A percentile compares a stretch with the other conserved stretches of the same genome.
Evolutionary conservation across 1,139 yeast species (phyloP).

Genomic region (Yamadazyma dushanensis): DNA sequence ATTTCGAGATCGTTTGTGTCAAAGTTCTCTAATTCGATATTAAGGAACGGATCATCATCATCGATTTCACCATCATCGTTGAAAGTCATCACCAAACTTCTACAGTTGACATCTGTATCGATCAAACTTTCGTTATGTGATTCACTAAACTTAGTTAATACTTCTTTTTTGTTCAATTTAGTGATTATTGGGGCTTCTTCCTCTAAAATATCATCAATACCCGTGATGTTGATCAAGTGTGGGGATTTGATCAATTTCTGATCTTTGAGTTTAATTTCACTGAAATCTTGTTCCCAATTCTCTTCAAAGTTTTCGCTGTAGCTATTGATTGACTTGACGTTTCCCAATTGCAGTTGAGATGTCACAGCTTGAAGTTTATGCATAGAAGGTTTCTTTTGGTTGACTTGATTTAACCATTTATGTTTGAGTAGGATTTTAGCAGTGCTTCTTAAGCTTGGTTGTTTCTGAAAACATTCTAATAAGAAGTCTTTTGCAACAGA

Average conservation of each 20-base stretch:
- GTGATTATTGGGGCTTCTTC: conserved; percentile 6
- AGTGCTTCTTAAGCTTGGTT: conserved; percentile 58
- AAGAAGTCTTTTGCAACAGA: conserved; percentile 62
- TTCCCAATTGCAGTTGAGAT: conserved; percentile 1
- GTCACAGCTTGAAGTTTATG: not conserved
- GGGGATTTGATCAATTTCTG: not conserved
- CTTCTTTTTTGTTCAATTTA: conserved; percentile 24
- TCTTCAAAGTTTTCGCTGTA: conserved; percentile 23
- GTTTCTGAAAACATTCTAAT: conserved; percentile 74
- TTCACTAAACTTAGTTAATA: conserved; percentile 33
- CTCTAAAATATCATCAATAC: not conserved
- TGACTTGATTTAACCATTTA: conserved; percentile 49
- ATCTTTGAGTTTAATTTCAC: conserved; percentile 15
- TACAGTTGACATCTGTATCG: conserved; percentile 8
- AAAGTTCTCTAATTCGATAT: conserved; percentile 41
- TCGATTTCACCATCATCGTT: conserved; percentile 15
- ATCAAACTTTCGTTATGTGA: conserved; percentile 18
- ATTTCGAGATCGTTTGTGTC: conserved; percentile 47
- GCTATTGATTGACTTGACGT: conserved; percentile 22
- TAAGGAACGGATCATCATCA: conserved; percentile 40
- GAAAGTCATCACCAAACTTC: conserved; percentile 1
- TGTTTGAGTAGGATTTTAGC: conserved; percentile 61
- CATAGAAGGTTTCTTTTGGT: not conserved
- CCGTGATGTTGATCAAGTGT: not conserved
- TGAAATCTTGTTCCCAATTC: conserved; percentile 39